Percentiles rank a stretch among this genome's conserved stretches.
Conservation (phyloP, 1,284 basidiomycete species). For the Puccinia triticina region DNA sequence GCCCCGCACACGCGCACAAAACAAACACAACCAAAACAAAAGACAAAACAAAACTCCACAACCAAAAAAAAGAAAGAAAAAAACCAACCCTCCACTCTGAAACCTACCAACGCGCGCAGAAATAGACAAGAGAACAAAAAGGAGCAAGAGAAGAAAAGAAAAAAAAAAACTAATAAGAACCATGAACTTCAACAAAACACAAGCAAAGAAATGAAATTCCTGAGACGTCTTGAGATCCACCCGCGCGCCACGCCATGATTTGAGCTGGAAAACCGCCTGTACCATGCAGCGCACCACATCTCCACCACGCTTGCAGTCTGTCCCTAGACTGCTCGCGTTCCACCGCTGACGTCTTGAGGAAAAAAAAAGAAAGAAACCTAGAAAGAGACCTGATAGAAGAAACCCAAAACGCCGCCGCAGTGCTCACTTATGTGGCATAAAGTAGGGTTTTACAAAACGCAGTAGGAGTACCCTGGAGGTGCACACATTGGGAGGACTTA, state of each 20-base stretch:
- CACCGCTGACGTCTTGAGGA: too few relatives aligned
- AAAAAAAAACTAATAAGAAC: neutral
- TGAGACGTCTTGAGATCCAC: too few relatives aligned
- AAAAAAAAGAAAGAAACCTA: too few relatives aligned
- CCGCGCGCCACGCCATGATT: too few relatives aligned
- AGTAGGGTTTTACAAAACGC: conserved; percentile 11
- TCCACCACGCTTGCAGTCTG: too few relatives aligned
- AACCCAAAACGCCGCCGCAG: neutral
- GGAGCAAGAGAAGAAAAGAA: neutral
- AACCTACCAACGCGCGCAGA: neutral
- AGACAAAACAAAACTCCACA: too few relatives aligned
- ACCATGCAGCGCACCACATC: too few relatives aligned
- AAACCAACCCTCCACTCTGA: too few relatives aligned
- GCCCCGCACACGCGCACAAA: neutral
- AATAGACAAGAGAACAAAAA: neutral
- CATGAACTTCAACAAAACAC: too few relatives aligned
- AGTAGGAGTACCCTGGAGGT: neutral
- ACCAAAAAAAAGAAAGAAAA: neutral
- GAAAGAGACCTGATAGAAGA: neutral
- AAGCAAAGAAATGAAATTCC: too few relatives aligned
- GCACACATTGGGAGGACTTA: conserved; percentile 11
- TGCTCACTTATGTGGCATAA: neutral
- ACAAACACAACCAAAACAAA: neutral
- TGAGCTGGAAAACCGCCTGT: too few relatives aligned
- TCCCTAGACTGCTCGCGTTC: neutral